Percentiles rank a stretch among this genome's conserved stretches.
phyloP scores from a whole-genome alignment of 805 yeast species.

The Ogataea corticis region DNA sequence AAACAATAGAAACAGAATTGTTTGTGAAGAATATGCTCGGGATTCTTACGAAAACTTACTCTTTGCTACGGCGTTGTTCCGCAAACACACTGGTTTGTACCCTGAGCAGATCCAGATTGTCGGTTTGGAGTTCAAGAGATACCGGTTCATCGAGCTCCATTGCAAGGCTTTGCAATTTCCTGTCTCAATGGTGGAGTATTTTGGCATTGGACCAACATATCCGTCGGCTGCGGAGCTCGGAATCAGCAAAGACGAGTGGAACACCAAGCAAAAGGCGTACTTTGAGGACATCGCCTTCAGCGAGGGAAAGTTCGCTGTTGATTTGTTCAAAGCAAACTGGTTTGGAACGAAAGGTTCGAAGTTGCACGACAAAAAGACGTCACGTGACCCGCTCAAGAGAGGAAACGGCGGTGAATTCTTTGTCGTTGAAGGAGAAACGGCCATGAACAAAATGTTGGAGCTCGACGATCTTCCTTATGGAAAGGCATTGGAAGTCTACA shows the following conservation, averaged over 20 bases:
- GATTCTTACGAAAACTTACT: conserved; percentile 80
- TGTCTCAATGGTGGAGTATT: conserved; percentile 39
- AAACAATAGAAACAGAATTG: conserved; percentile 29
- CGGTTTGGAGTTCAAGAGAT: conserved; percentile 74
- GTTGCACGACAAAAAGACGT: conserved; percentile 43
- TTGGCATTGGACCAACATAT: conserved; percentile 61
- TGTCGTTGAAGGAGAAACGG: conserved; percentile 14
- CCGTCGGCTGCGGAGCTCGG: conserved; percentile 13
- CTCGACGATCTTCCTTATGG: conserved; percentile 33
- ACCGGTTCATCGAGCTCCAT: conserved; percentile 58
- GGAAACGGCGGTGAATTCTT: conserved; percentile 11
- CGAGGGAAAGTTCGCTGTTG: conserved; percentile 56
- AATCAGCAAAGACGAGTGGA: conserved; percentile 13
- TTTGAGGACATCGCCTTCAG: conserved; percentile 45
- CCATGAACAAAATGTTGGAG: conserved; percentile 21
- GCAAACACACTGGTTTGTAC: conserved; percentile 44
- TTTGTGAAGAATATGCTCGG: conserved; percentile 70
- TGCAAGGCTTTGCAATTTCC: conserved; percentile 50
- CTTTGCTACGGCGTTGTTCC: conserved; percentile 56
- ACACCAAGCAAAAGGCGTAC: conserved; percentile 37
- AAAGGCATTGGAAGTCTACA: conserved; percentile 25
- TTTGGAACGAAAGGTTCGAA: conserved; percentile 52
- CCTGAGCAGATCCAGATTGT: conserved; percentile 58
- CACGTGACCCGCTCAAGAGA: conserved; percentile 55
- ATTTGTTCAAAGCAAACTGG: conserved; percentile 55